These are phyloP conservation scores for Fusarium zealandicum DNA, from an alignment of 2,329 filamentous ascomycete species.

Conservation along the genomic window DNA sequence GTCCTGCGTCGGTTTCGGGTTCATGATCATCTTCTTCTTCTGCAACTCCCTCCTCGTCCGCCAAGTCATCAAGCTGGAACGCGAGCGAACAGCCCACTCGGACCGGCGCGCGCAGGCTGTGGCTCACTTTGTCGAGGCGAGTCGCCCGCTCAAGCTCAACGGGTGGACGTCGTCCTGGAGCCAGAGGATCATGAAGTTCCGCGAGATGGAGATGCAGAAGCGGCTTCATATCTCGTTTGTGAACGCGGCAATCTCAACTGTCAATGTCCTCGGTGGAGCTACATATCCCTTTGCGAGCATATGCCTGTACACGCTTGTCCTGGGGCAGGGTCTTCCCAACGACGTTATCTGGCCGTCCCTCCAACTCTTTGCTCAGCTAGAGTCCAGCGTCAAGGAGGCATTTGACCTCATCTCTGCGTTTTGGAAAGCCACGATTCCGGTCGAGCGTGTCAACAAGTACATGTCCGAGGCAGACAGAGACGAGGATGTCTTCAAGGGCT, in stretches of 20 bases:
- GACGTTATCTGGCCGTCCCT: slow-evolving; percentile 88
- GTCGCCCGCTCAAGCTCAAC: slow-evolving; percentile 66
- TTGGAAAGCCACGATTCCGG: slow-evolving; percentile 83
- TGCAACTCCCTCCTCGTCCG: slow-evolving; percentile 74
- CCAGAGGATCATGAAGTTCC: slow-evolving; percentile 47
- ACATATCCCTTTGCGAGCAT: slow-evolving; percentile 84
- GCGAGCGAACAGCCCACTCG: slow-evolving; percentile 73
- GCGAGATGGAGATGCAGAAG: slow-evolving; percentile 48
- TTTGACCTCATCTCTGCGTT: slow-evolving; percentile 78
- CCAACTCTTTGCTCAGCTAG: slow-evolving; percentile 79
- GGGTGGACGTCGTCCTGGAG: slow-evolving; percentile 51
- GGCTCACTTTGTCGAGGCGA: slow-evolving; percentile 85
- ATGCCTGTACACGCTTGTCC: slow-evolving; percentile 78
- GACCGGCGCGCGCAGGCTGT: slow-evolving; percentile 82
- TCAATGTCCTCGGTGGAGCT: slow-evolving; percentile 75
- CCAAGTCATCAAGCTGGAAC: slow-evolving; percentile 72
- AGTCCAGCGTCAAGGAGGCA: slow-evolving; percentile 75
- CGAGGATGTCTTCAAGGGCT: slow-evolving; percentile 51
- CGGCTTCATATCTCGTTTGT: slow-evolving; percentile 48
- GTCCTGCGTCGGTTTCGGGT: slow-evolving; percentile 75
- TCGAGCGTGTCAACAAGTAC: slow-evolving; percentile 82
- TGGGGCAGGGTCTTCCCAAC: slow-evolving; percentile 72
- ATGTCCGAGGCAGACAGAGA: slow-evolving; percentile 85
- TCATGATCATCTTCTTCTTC: slow-evolving; percentile 72
- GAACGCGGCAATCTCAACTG: slow-evolving; percentile 64